A percentile compares a stretch with the other conserved stretches of the same genome.
Evolutionary conservation across 441 rosid species (phyloP).

Genomic region (Populus trichocarpa): DNA sequence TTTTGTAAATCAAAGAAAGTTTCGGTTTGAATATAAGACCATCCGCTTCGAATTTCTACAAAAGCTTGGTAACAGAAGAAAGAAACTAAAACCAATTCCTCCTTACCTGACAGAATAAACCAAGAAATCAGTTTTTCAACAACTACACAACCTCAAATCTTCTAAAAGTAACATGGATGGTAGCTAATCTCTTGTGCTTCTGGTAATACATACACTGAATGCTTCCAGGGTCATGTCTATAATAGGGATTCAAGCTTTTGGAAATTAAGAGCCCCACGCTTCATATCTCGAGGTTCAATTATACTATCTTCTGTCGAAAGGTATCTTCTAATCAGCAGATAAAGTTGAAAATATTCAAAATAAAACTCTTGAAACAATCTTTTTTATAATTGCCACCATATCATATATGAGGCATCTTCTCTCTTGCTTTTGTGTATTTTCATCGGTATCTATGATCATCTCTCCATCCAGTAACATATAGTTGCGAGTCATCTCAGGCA

Average conservation of each 20-base stretch:
- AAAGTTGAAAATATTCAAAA: not conserved
- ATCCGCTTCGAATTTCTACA: slow-evolving; percentile 66
- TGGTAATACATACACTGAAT: slow-evolving; percentile 58
- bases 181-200: not conserved
- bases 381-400: slow-evolving; percentile 60
- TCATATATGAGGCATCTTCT: slow-evolving; percentile 94
- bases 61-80: slow-evolving; percentile 44
- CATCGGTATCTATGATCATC: slow-evolving; percentile 81
- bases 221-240: slow-evolving; percentile 87
- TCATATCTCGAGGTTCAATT: slow-evolving; percentile 75
- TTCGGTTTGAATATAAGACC: slow-evolving; percentile 86
- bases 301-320: slow-evolving; percentile 88
- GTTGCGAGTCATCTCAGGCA: slow-evolving; percentile 67
- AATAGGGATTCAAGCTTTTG: slow-evolving; percentile 53
- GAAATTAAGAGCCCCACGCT: slow-evolving; percentile 54
- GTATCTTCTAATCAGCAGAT: slow-evolving; percentile 42
- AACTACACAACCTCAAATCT: not conserved
- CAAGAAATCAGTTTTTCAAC: slow-evolving; percentile 1
- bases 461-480: slow-evolving; percentile 90
- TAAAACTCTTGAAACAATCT: not conserved
- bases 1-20: not conserved
- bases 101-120: slow-evolving; percentile 52
- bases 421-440: slow-evolving; percentile 78
- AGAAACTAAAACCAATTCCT: slow-evolving; percentile 92
- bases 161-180: not conserved